Conservation (phyloP, 2,329 filamentous ascomycete species). For the Metarhizium anisopliae region DNA sequence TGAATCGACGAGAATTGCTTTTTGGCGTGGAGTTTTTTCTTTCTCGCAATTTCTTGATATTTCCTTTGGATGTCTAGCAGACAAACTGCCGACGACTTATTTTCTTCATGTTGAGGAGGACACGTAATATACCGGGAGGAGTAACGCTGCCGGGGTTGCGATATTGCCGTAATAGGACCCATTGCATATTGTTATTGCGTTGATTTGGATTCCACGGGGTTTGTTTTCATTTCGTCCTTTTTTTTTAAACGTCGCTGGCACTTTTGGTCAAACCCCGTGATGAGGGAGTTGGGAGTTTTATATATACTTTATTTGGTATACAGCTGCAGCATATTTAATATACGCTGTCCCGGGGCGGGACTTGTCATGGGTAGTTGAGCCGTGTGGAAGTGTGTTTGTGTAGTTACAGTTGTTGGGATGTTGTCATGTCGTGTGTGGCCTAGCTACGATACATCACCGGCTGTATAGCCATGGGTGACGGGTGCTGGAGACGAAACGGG, state of each 20-base stretch:
- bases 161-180: neutral
- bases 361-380: neutral
- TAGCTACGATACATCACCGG: no score
- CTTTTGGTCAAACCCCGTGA: neutral
- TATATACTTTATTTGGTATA: neutral
- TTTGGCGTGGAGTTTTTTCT: neutral
- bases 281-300: neutral
- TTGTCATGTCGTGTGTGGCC: no score
- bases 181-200: neutral
- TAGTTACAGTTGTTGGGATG: no score
- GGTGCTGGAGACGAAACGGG: no score
- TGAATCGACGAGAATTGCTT: neutral
- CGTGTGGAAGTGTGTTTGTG: no score
- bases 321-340: slow-evolving; percentile 2
- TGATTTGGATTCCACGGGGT: neutral
- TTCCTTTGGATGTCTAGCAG: neutral
- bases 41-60: neutral
- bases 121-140: neutral
- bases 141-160: neutral
- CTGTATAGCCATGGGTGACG: no score
- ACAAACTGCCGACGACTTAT: neutral
- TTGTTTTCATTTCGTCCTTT: neutral
- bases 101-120: neutral
- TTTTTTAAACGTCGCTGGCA: neutral
- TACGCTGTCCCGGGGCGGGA: neutral